Base-by-base conservation (phyloP, 2,329 filamentous ascomycete species). In the Elsinoe ampelina region DNA sequence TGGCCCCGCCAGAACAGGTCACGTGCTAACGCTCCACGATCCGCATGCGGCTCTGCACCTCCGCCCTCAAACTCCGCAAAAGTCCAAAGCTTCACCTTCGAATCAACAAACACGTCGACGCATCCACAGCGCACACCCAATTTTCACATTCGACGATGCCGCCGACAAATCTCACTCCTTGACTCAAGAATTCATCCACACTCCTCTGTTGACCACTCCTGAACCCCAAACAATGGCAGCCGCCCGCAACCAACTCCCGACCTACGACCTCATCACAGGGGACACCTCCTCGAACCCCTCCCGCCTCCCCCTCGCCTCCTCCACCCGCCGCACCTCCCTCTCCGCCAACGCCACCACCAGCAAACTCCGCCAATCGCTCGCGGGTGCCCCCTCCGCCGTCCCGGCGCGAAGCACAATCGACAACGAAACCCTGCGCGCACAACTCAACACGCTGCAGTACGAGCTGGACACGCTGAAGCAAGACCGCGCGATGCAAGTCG, bases 381-480 rank as follows among this genome's bases (percentile, higher is more conserved):
- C 42, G 3, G 54, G 54, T 13, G n/a, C 26, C 32, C 34, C 56
- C 10, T 59, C 59, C 20, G 20, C 36, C n/a, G 50, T 48, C 5
- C 50, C 36, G 42, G 52, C 57, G 20, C 60, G 61, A 36, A 55
- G 71, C 26, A 73, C 76, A 57, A 66, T 69, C 61, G 67, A 69
- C 63, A 85, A 81, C 59, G 91, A 97, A 66, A 86, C 91, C 61
- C 78, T 97, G 22, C 91, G 92, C 66, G 89, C 92, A 1, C 89
- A 96, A 71, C 77, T 97, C 41, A 93, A 91, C 60, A 88, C 89
- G 0, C 75, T 96, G 52, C 85, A 85, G 60, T 98, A 96, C 73
- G 89, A 92, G 58, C 79, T 95, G 62, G 87, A 90, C 65, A 92
- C 87, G 15, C 75, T 88, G 55, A 91, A 92, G 65, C 89, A 95